Conservation (phyloP, 495 filamentous ascomycete genomes). For the Annulohypoxylon bovei region DNA sequence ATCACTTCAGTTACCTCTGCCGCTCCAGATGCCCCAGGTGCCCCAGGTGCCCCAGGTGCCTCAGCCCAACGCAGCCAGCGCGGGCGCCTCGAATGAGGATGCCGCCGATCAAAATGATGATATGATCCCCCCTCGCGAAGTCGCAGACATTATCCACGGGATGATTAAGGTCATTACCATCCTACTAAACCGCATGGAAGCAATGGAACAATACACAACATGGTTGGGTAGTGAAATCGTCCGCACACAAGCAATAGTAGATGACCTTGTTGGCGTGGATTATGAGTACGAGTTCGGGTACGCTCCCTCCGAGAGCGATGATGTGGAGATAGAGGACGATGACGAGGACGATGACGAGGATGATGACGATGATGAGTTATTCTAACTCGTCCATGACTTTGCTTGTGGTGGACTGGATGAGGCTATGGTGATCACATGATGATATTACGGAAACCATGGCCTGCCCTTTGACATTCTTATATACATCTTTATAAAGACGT, state of each 20-base stretch:
- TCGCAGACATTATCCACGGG: background rate
- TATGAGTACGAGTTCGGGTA: no score
- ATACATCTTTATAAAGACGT: background rate
- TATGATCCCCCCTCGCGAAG: background rate
- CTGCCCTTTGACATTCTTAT: background rate
- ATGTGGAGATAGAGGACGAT: background rate
- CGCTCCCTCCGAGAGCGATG: background rate
- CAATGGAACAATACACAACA: background rate
- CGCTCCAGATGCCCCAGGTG: no score
- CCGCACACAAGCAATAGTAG: background rate
- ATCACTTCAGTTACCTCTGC: background rate
- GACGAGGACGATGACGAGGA: background rate
- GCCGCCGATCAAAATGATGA: background rate
- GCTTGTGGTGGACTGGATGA: background rate
- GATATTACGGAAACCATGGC: no score
- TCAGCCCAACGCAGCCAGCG: background rate
- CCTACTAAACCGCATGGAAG: background rate
- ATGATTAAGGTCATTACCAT: background rate
- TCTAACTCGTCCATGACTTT: background rate
- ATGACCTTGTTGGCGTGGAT: background rate
- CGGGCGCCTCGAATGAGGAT: background rate
- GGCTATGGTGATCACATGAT: background rate
- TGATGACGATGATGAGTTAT: background rate
- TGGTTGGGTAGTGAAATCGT: background rate
- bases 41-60: no score